Conservation (phyloP, 2,329 filamentous ascomycete genomes). For the Decorospora gaudefroyi region DNA sequence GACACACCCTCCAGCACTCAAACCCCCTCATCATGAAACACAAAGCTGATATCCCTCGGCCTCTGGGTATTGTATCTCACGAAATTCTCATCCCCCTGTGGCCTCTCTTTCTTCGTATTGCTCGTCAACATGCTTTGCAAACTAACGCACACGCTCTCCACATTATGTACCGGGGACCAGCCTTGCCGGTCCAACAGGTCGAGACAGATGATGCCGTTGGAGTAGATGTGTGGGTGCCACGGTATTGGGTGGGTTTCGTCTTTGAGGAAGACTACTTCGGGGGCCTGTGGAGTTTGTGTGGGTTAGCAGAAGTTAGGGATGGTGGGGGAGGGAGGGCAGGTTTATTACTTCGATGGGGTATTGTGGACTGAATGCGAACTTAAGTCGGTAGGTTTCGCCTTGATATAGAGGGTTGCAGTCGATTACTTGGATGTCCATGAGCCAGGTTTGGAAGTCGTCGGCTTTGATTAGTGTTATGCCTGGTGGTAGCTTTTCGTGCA, state of each 20-base stretch:
- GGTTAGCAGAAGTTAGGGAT: neutral
- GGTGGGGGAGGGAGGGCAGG: neutral
- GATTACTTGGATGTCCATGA: conserved; percentile 87
- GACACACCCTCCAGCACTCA: conserved; percentile 33
- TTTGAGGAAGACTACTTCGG: conserved; percentile 87
- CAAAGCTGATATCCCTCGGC: conserved; percentile 87
- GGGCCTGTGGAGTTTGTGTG: conserved; percentile 67
- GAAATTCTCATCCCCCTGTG: conserved; percentile 88
- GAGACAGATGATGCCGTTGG: conserved; percentile 97
- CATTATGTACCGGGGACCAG: conserved; percentile 96
- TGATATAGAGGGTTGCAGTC: conserved; percentile 89
- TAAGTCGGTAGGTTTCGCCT: conserved; percentile 78
- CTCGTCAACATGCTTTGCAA: conserved; percentile 98
- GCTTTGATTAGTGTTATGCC: conserved; percentile 79
- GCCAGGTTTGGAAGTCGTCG: conserved; percentile 86
- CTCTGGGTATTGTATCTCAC: conserved; percentile 77
- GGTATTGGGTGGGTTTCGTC: conserved; percentile 69
- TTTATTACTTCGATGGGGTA: conserved; percentile 77
- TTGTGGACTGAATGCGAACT: conserved; percentile 79
- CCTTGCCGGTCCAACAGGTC: conserved; percentile 86
- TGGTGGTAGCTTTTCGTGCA: conserved; percentile 63
- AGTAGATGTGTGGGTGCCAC: conserved; percentile 97
- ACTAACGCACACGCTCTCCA: conserved; percentile 95
- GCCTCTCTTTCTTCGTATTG: conserved; percentile 88
- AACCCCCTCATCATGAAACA: conserved; percentile 83